These are phyloP conservation scores for Lactarius indigo DNA, from an alignment of 768 basidiomycete genomes.

Conservation along the genomic window DNA sequence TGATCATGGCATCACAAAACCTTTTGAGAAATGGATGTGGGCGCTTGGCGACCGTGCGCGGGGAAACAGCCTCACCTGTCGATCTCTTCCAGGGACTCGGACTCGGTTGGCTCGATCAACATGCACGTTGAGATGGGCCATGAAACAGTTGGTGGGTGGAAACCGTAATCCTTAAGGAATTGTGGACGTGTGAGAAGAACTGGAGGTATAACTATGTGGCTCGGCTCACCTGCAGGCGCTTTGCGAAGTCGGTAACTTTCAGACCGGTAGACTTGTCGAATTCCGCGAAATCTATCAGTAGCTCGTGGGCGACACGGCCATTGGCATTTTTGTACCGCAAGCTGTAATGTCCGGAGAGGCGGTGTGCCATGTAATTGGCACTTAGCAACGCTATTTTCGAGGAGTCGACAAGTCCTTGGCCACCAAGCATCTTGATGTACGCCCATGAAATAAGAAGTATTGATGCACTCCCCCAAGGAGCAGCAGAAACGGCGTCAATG, in stretches of 20 bases:
- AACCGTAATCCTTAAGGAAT: conserved; percentile 73
- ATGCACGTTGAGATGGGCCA: conserved; percentile 98
- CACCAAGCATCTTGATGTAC: conserved; percentile 99
- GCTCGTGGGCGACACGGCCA: conserved; percentile 91
- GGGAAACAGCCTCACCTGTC: conserved; percentile 54
- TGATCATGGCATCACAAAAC: conserved; percentile 98
- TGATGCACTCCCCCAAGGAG: conserved; percentile 92
- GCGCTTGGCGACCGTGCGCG: not conserved
- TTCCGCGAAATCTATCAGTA: conserved; percentile 92
- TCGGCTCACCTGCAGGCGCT: conserved; percentile 75
- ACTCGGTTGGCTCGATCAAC: conserved; percentile 98
- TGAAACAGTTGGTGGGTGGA: conserved; percentile 96
- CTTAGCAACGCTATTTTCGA: conserved; percentile 87
- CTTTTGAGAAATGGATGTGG: conserved; percentile 35
- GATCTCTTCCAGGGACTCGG: conserved; percentile 89
- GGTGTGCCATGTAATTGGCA: conserved; percentile 95
- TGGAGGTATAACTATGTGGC: conserved; percentile 7
- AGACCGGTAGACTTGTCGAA: conserved; percentile 87
- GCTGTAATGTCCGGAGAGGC: conserved; percentile 79
- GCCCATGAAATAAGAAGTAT: conserved; percentile 98
- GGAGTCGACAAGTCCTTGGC: conserved; percentile 78
- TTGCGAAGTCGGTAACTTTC: conserved; percentile 95
- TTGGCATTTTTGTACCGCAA: conserved; percentile 89
- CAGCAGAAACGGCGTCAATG: conserved; percentile 87
- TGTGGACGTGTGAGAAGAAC: not conserved